phyloP scores from a whole-genome alignment of 441 rosid genomes.

The Adansonia madagascariensis region DNA sequence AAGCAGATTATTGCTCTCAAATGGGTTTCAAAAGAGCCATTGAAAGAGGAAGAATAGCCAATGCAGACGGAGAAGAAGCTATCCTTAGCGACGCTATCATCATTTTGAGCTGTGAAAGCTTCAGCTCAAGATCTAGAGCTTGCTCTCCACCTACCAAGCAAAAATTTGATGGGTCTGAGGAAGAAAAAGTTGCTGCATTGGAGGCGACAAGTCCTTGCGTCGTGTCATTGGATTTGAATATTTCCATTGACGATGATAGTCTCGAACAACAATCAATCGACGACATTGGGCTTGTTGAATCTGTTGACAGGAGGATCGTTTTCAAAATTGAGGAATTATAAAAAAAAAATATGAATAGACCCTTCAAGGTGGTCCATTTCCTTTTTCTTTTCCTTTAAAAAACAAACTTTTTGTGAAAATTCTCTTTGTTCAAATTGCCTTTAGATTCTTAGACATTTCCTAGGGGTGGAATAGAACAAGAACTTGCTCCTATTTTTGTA shows the following conservation, averaged over 20 bases:
- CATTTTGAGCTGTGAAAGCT: conserved; percentile 66
- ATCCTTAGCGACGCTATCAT: conserved; percentile 53
- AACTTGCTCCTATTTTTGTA: neutral
- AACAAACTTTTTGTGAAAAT: neutral
- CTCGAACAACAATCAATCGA: conserved; percentile 38
- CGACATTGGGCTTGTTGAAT: conserved; percentile 57
- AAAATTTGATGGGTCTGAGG: conserved; percentile 39
- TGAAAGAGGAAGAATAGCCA: conserved; percentile 56
- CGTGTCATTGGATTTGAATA: conserved; percentile 61
- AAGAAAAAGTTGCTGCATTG: conserved; percentile 24
- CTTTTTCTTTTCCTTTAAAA: too few relatives aligned
- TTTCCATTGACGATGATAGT: conserved; percentile 46
- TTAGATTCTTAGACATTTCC: conserved; percentile 12
- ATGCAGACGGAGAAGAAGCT: conserved; percentile 46
- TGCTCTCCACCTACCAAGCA: conserved; percentile 46
- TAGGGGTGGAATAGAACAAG: neutral
- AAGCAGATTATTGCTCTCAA: conserved; percentile 55
- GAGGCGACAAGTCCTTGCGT: conserved; percentile 49
- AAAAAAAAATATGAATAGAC: too few relatives aligned
- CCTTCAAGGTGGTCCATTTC: too few relatives aligned
- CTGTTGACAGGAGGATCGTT: conserved; percentile 56
- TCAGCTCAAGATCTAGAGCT: conserved; percentile 70
- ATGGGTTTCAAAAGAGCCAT: conserved; percentile 73
- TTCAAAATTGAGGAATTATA: conserved; percentile 46
- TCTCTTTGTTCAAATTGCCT: conserved; percentile 8